phyloP scores from a whole-genome alignment of 2,329 filamentous ascomycete species.

The Gaeumannomyces sp. region DNA sequence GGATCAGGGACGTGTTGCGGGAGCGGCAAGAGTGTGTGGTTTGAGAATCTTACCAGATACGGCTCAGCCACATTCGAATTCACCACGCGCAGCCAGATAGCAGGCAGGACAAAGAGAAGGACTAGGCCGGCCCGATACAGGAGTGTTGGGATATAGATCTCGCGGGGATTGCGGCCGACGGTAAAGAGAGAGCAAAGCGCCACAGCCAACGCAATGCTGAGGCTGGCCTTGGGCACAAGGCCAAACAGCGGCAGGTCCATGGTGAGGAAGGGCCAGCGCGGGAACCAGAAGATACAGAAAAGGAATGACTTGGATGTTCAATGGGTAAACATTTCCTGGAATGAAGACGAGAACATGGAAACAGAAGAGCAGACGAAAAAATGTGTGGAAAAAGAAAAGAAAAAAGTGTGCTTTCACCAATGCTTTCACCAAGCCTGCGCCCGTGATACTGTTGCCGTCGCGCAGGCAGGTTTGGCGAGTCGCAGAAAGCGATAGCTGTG shows the following conservation, averaged over 20 bases:
- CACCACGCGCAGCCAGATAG: slow-evolving; percentile 34
- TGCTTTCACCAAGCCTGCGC: background rate
- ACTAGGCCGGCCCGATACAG: slow-evolving; percentile 1
- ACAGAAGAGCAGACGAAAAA: background rate
- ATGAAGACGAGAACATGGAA: background rate
- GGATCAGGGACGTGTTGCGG: background rate
- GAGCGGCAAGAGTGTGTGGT: background rate
- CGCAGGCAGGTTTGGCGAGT: background rate
- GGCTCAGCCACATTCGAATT: slow-evolving; percentile 40
- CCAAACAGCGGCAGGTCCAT: background rate
- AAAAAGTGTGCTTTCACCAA: background rate
- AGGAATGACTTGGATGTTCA: background rate
- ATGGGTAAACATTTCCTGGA: background rate
- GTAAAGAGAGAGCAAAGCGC: background rate
- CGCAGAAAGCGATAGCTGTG: background rate
- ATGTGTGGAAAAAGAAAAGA: background rate
- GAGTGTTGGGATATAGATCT: background rate
- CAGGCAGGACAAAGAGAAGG: slow-evolving; percentile 22
- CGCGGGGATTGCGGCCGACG: background rate
- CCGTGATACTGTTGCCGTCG: background rate
- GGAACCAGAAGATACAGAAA: background rate
- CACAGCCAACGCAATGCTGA: background rate
- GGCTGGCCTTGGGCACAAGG: background rate
- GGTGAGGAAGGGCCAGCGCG: background rate
- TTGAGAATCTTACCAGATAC: slow-evolving; percentile 41